Percentiles rank a stretch among this genome's conserved stretches.
These are phyloP conservation scores for Yarrowia galli DNA, from an alignment of 1,139 yeast species.

Conservation along the genomic window DNA sequence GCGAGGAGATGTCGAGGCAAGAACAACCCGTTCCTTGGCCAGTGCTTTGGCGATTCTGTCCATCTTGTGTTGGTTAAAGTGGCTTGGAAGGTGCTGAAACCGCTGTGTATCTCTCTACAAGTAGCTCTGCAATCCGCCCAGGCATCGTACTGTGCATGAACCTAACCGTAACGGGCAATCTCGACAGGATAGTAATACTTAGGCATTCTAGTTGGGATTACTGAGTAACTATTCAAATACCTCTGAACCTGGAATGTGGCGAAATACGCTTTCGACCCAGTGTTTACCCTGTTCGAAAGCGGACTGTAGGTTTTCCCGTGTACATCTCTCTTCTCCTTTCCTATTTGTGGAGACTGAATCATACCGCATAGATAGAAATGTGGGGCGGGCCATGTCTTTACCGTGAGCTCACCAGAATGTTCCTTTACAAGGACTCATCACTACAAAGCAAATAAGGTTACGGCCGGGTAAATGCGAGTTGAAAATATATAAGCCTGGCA, in stretches of 20 bases:
- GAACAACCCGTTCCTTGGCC: constrained; percentile 54
- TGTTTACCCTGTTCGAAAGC: neutral
- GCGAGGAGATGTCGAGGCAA: constrained; percentile 89
- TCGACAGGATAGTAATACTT: neutral
- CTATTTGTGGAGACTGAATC: too few species aligned
- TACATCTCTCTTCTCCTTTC: too few species aligned
- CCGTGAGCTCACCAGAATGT: neutral
- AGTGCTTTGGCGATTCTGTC: constrained; percentile 22
- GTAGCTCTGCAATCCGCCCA: neutral
- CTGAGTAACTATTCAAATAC: neutral
- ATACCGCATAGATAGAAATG: too few species aligned
- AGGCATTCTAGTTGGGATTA: neutral
- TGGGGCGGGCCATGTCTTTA: too few species aligned
- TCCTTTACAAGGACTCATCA: neutral
- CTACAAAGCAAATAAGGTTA: neutral
- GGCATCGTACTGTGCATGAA: constrained; percentile 20
- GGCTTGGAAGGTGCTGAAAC: constrained; percentile 12
- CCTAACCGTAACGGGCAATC: neutral
- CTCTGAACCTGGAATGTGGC: constrained; percentile 4
- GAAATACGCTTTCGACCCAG: neutral
- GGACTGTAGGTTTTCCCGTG: neutral
- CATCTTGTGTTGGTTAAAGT: constrained; percentile 8
- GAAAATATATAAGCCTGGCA: neutral
- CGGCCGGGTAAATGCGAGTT: neutral
- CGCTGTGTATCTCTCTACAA: neutral